phyloP scores from a whole-genome alignment of 768 basidiomycete species.

The Podaxis sp. region DNA sequence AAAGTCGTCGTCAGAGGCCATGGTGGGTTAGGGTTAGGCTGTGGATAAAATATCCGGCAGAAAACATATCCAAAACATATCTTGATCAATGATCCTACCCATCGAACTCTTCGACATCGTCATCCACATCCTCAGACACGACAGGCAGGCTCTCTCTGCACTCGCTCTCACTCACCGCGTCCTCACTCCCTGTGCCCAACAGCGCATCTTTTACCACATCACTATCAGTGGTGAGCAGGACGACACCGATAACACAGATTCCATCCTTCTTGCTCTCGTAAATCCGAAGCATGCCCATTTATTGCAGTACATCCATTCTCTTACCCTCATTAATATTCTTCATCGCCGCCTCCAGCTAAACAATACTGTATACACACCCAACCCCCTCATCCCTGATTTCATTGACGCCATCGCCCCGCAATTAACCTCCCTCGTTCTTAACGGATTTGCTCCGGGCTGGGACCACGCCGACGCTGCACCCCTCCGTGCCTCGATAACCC shows the following conservation, averaged over 20 bases:
- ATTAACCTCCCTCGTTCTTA: neutral
- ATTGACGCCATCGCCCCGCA: slow-evolving; percentile 3
- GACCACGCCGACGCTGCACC: neutral
- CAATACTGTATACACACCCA: neutral
- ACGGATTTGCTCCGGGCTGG: slow-evolving; percentile 3
- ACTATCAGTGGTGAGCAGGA: neutral
- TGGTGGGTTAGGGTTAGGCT: slow-evolving; percentile 8
- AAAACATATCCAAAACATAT: neutral
- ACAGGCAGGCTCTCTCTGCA: neutral
- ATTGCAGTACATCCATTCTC: neutral
- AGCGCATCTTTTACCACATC: slow-evolving; percentile 3
- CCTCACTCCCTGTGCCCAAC: neutral
- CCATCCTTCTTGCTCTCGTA: slow-evolving; percentile 8
- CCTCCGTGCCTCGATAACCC: neutral
- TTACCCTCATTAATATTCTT: neutral
- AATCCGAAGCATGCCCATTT: slow-evolving; percentile 1
- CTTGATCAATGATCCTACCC: slow-evolving; percentile 11
- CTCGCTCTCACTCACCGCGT: neutral
- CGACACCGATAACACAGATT: neutral
- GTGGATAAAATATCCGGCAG: neutral
- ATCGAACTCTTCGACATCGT: slow-evolving; percentile 6
- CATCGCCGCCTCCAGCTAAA: neutral
- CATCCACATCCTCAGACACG: slow-evolving; percentile 6
- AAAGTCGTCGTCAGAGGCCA: slow-evolving; percentile 7
- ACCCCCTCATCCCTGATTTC: neutral